Base-by-base conservation (phyloP, 441 rosid species). In the Populus trichocarpa region DNA sequence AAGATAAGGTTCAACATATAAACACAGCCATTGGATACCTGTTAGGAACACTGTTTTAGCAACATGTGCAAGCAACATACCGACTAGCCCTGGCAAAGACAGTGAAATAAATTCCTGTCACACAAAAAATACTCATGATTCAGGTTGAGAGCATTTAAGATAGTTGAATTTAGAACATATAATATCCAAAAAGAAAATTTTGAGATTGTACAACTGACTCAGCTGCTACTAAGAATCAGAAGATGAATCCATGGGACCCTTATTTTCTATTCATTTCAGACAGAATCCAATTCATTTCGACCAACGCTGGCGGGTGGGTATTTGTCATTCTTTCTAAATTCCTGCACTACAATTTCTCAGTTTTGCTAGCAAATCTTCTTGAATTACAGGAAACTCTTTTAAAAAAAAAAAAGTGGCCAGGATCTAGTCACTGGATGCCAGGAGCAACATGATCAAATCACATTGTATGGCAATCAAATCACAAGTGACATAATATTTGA, bases 21-120 rank as follows among this genome's bases (percentile, higher is more conserved):
- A 76, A 18, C 59, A 69, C 40, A 11, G 14, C 20, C 73, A 30
- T 35, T 71, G 20, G 30, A 40, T 81, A 92, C 98, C 99, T 74
- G 99, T 93, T 78, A 95, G 89, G 85, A 90, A 92, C 33, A 95
- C 92, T 0, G 85, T 82, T 83, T 84, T 85, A 83, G 96, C 98
- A 70, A 87, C 88, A 67, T 79, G 86, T 35, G 94, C 92, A 79
- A 91, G 91, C 86, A 95, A 74, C 71, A 95, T 80, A 69, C 99
- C 98, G 12, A 86, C 93, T 73, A 95, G 78, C 68, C 99, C 99
- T 95, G 88, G 33, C 50, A 79, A 78, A 86, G 81, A 85, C 77
- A 79, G 80, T 70, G 64, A 80, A 77, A 76, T 26, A 65, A 78
- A 75, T 72, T 25, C 75, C 77, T 35, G 77, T 81, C 85, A 86